Evolutionary conservation across 2,329 filamentous ascomycete species (phyloP), one percentile per base, ranked within the genome.

Genomic region (Leptographium radiaticola): DNA sequence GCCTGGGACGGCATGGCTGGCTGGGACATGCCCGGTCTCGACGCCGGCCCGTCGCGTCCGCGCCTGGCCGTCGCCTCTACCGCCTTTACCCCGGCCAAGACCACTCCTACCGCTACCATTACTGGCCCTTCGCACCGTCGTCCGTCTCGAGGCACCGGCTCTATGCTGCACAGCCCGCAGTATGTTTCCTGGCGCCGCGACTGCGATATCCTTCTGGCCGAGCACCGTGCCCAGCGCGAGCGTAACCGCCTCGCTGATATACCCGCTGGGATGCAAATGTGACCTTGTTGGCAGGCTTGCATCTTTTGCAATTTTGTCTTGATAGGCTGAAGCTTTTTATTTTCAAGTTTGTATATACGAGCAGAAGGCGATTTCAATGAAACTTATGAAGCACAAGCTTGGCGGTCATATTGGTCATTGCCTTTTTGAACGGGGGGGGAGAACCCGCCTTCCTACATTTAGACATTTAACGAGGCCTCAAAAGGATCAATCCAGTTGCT

Each of bases 151-250:
- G 10, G 16, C 20, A n/a, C n/a, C 12, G 11, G n/a, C 2, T 52
- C 43, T 33, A 15, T 44, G 40, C 7, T 54, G 20, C 13, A 46
- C 25, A 54, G 18, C 16, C 20, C 31, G 15, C 44, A 52, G 25
- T 56, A 56, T 34, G 6, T 4, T 6, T 20, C 33, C 13, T 56
- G 55, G 55, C 34, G 39, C 7, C 12, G n/a, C 1, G 45, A 48
- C 6, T 43, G 40, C 31, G 55, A 56, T 8, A 34, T 12, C 25
- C 11, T 56, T 16, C 45, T 46, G n/a, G 52, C 50, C 10, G 55
- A 56, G 49, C 50, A 54, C 46, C 53, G 42, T 13, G 55, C 52
- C 1, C 55, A 56, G 52, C 47, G 38, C 15, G 46, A 52, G 36
- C 53, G 43, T 2, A 55, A 44, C 38, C 33, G 16, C 18, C 16